Conservation (phyloP, 768 basidiomycete genomes). For the Clavaria fumosa region DNA sequence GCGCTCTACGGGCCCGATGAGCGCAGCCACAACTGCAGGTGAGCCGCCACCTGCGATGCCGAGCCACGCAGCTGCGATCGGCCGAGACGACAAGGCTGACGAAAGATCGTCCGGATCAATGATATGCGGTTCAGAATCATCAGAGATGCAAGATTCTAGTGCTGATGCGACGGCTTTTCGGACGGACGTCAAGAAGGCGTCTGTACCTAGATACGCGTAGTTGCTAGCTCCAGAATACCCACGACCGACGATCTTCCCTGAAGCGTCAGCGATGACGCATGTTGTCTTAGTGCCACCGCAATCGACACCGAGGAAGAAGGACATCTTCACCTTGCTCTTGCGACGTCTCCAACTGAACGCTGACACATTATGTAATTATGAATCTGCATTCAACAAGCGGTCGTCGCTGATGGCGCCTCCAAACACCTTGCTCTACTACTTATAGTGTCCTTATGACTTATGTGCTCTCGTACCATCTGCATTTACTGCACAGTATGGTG, state of each 20-base stretch:
- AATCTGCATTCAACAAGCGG: too few species aligned
- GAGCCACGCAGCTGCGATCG: constrained; percentile 65
- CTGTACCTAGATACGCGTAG: constrained; percentile 58
- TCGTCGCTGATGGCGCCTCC: too few species aligned
- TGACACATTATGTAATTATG: too few species aligned
- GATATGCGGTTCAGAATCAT: too few species aligned
- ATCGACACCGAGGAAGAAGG: constrained; percentile 68
- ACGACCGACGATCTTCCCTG: constrained; percentile 49
- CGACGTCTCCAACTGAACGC: too few species aligned
- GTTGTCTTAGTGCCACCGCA: constrained; percentile 86
- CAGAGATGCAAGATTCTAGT: constrained; percentile 27
- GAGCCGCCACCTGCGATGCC: constrained; percentile 76
- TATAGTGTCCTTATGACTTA: too few species aligned
- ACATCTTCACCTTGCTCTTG: too few species aligned
- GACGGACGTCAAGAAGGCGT: constrained; percentile 43
- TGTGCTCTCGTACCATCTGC: too few species aligned
- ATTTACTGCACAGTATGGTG: too few species aligned
- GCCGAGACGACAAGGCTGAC: constrained; percentile 21
- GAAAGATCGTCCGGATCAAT: too few species aligned
- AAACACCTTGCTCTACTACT: too few species aligned
- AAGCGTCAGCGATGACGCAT: constrained; percentile 43
- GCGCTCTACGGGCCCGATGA: constrained; percentile 37
- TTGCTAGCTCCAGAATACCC: constrained; percentile 71
- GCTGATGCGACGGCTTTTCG: constrained; percentile 36
- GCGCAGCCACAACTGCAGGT: constrained; percentile 38